Evolutionary conservation across 306 rosid genomes (phyloP), one percentile per base, ranked within the genome.

Genomic region (Corylus americana): DNA sequence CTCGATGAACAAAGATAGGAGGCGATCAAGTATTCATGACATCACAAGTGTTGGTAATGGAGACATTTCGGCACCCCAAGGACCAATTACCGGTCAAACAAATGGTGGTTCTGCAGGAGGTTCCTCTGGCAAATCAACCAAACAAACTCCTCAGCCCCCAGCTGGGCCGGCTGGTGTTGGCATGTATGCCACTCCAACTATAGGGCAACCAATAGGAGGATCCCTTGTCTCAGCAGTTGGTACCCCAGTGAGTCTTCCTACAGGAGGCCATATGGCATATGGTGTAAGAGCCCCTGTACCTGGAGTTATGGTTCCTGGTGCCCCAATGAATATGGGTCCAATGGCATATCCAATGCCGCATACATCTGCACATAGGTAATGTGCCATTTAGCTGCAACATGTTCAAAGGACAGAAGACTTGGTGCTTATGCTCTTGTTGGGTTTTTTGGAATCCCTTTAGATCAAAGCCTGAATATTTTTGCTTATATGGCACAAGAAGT

Each of bases 21-120:
- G 98, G 85, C 89, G 98, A 85, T 94, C 98, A 17, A 94, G 98
- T 85, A 94, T 94, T 80, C 98, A 94, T 48, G 98, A 94, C 61
- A 94, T 94, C 54, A 94, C 98, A 57, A 94, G 92, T 25, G 95
- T 94, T 22, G 85, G 85, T 84, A 92, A 90, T 12, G 92, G 93
- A 63, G 98, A 92, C 14, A 42, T 94, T 73, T 71, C 92, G 9
- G 81, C 89, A 29, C 73, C 92, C 75, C 97, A 88, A 80, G 97
- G 89, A 55, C 98, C 98, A 2, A 92, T 92, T 66, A 92, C 97
- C 0, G 97, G 98, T 70, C 97, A 92, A 86, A 82, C 92, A 0
- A 94, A 92, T 14, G 94, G 93, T 27, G 27, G 85, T 42, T 64
- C 97, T 37, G 75, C 86, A 0, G 84, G 79, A 81, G 89, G 78